Evolutionary conservation across 768 basidiomycete species (phyloP).

Genomic region (Naganishia onofrii): DNA sequence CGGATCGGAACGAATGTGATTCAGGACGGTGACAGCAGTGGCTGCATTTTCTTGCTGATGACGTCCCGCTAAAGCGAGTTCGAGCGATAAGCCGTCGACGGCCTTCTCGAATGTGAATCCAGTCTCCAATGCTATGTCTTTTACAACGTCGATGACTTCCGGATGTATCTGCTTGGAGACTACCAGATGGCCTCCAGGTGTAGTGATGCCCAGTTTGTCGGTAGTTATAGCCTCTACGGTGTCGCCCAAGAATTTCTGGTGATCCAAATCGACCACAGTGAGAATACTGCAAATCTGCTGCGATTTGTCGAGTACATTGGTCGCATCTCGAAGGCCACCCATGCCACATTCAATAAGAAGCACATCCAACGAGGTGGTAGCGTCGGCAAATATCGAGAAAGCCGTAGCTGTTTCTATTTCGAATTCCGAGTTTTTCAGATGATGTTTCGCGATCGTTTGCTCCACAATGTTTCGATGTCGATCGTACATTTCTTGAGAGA

Average conservation of each 20-base stretch:
- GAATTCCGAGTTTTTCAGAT: slow-evolving; percentile 65
- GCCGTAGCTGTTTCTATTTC: slow-evolving; percentile 83
- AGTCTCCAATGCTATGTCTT: neutral
- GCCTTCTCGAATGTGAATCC: slow-evolving; percentile 3
- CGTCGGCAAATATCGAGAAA: slow-evolving; percentile 68
- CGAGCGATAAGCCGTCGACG: slow-evolving; percentile 2
- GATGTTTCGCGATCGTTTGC: slow-evolving; percentile 55
- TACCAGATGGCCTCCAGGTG: slow-evolving; percentile 55
- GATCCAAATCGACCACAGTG: slow-evolving; percentile 86
- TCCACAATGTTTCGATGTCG: slow-evolving; percentile 58
- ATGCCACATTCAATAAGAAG: slow-evolving; percentile 90
- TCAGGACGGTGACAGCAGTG: slow-evolving; percentile 64
- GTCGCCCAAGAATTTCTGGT: slow-evolving; percentile 81
- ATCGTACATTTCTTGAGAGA: slow-evolving; percentile 58
- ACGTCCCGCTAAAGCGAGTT: slow-evolving; percentile 68
- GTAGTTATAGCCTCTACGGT: slow-evolving; percentile 70
- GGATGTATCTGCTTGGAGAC: slow-evolving; percentile 54
- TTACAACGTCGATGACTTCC: slow-evolving; percentile 55
- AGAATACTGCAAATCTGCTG: slow-evolving; percentile 74
- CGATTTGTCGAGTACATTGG: slow-evolving; percentile 73
- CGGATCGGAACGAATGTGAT: slow-evolving; percentile 58
- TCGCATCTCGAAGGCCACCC: slow-evolving; percentile 89
- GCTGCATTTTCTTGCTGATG: slow-evolving; percentile 87
- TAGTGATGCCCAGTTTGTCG: slow-evolving; percentile 80
- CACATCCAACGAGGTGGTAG: slow-evolving; percentile 60